Base-by-base conservation (phyloP, 148 eudicot species). In the Fagopyrum tataricum region DNA sequence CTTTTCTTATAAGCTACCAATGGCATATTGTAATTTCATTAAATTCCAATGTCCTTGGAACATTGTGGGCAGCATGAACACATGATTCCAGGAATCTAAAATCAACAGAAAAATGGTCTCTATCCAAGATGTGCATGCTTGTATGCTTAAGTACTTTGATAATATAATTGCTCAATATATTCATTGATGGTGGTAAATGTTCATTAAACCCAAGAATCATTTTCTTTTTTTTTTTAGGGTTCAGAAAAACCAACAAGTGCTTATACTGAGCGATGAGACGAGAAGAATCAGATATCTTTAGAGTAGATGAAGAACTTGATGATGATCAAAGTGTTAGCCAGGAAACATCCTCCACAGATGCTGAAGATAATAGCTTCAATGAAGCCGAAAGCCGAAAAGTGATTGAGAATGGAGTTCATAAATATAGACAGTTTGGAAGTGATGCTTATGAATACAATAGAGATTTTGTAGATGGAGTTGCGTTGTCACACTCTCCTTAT, bases 41-140 rank as follows among this genome's bases (percentile, higher is more conserved):
- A 21, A 21, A 23, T 58, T 58, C 39, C 18, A 52, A 20, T 24
- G 24, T 24, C 64, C 39, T 23, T 21, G 64, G 39, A 8, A 21
- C 24, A 37, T 58, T 9, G 64, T 58, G 64, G 39, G 4, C 8
- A 58, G 64, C 39, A 23, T 58, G 64, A 58, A 23, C 23, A 8
- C 31, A 21, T 58, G 14, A 58, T 58, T 12, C 64, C 64, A 21
- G 7, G 7, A 58, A 21, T 58, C 64, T 58, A 21, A 21, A 21
- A 58, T 58, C 11, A 58, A 21, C 10, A 8, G 37, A 31, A 58
- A 58, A 58, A 21, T 37, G 23, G 39, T 23, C 14, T 23, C 8
- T 53, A 53, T 58, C 9, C 64, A 58, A 4, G 64, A 58, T 58
- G 64, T 58, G 64, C 64, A 58, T 58, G 20, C 64, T 58, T 23